Evolutionary conservation across 768 basidiomycete species (phyloP).

Genomic region (Auriscalpium vulgare): DNA sequence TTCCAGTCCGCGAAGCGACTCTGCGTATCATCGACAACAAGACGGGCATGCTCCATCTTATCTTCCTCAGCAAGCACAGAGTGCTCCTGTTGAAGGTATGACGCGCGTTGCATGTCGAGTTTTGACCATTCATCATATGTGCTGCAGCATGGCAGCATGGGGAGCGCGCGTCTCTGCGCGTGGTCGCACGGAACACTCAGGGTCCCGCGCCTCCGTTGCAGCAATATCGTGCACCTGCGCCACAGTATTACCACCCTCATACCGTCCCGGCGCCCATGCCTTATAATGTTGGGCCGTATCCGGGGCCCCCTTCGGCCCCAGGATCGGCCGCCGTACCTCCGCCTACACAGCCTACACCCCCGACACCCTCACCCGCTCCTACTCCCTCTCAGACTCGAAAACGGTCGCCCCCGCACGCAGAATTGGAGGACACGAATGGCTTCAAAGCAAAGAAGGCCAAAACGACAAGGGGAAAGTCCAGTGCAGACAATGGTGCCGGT

Average conservation of each 20-base stretch:
- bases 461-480: constrained; percentile 30
- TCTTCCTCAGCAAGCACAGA: neutral
- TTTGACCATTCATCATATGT: constrained; percentile 16
- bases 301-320: constrained; percentile 12
- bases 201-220: constrained; percentile 18
- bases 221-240: constrained; percentile 12
- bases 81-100: neutral
- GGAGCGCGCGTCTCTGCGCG: constrained; percentile 51
- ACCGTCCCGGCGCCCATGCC: constrained; percentile 6
- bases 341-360: constrained; percentile 16
- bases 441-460: constrained; percentile 39
- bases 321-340: constrained; percentile 12
- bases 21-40: neutral
- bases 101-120: constrained; percentile 1
- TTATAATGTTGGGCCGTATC: constrained; percentile 8
- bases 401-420: constrained; percentile 29
- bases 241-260: constrained; percentile 19
- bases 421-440: constrained; percentile 31
- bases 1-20: neutral
- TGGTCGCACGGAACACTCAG: constrained; percentile 41
- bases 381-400: constrained; percentile 25
- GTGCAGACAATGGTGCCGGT: constrained; percentile 26
- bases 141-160: constrained; percentile 41
- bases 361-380: constrained; percentile 5
- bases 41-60: neutral